Base-by-base conservation (phyloP, 257 asterid species). In the Solanum sejunctum region DNA sequence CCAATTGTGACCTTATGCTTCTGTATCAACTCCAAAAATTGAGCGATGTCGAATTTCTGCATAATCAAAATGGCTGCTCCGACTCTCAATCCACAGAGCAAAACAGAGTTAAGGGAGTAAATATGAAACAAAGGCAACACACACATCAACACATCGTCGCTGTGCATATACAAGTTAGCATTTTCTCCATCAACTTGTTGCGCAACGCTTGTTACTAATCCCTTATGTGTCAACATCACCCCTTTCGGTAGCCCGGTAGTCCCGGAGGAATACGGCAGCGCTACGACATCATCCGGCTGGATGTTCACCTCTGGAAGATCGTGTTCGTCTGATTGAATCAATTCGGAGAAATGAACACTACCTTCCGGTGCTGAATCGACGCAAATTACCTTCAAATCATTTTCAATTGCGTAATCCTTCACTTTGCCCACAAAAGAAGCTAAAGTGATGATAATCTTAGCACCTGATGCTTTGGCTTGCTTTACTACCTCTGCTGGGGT, bases 181-280 rank as follows among this genome's bases (percentile, higher is more conserved):
- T 96, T 96, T 11, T 96, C 95, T 2, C 99, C 99, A 41, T 96
- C 99, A 4, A 96, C 98, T 36, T 94, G 98, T 87, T 96, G 99
- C 0, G 98, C 98, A 3, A 95, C 97, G 88, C 95, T 92, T 1
- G 99, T 96, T 0, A 94, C 99, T 0, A 93, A 88, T 5, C 98
- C 97, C 56, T 90, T 92, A 86, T 96, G 98, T 63, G 99, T 96
- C 52, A 96, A 90, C 99, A 96, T 96, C 86, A 96, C 99, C 6
- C 99, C 99, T 87, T 96, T 96, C 7, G 99, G 98, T 36, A 96
- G 85, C 80, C 99, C 99, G 7, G 98, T 96, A 56, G 99, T 96
- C 8, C 99, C 99, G 43, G 98, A 96, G 52, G 98, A 93, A 87
- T 95, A 96, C 80, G 98, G 99, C 86, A 96, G 89, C 7, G 98